Evolutionary conservation across 495 filamentous ascomycete species (phyloP).

Genomic region (Neurospora sp.): DNA sequence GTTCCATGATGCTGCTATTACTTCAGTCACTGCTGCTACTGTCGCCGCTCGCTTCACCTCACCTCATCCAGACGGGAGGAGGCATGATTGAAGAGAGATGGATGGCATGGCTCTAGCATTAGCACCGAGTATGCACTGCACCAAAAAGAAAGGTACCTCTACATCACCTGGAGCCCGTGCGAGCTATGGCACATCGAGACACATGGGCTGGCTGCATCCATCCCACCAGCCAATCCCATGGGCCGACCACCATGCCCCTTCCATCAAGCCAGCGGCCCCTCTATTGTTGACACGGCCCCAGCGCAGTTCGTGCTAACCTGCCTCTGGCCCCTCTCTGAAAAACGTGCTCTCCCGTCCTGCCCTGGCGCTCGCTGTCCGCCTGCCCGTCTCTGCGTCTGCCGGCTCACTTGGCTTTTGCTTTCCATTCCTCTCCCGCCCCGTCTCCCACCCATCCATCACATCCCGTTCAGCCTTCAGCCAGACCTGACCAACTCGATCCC

Average conservation of each 20-base stretch:
- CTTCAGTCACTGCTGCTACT: background rate
- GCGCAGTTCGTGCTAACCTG: constrained; percentile 9
- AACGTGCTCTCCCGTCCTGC: constrained; percentile 27
- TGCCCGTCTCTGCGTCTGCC: constrained; percentile 1
- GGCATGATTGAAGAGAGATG: background rate
- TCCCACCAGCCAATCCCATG: background rate
- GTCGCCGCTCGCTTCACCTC: background rate
- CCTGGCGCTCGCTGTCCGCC: constrained; percentile 6
- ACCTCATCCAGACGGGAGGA: background rate
- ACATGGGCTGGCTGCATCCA: background rate
- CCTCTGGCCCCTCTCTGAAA: constrained; percentile 20
- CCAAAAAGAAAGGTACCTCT: background rate
- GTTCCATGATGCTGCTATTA: background rate
- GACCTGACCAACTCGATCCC: background rate
- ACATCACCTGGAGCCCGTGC: background rate
- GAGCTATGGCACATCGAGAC: background rate
- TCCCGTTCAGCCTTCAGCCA: background rate
- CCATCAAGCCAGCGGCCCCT: background rate
- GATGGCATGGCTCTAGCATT: background rate
- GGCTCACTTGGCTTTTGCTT: constrained; percentile 1
- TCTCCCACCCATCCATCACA: background rate
- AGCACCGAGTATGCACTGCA: background rate
- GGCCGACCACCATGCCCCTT: background rate
- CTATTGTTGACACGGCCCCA: constrained; percentile 3
- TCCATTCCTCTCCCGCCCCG: background rate